Evolutionary conservation across 2,329 filamentous ascomycete species (phyloP).

Genomic region (Colletotrichum neosansevieriae): DNA sequence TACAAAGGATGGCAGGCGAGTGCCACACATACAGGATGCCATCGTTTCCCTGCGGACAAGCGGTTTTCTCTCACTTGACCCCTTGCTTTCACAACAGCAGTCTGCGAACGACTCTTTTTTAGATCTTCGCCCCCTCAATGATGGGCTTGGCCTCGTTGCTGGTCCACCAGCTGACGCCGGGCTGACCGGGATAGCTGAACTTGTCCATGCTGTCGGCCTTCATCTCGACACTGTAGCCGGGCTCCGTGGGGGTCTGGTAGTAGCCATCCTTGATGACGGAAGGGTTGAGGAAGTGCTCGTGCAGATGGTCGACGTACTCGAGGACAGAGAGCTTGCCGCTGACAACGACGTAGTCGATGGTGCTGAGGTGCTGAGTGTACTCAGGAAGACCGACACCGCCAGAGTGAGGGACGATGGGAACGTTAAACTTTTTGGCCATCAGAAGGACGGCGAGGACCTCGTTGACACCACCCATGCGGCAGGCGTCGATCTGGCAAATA

Average conservation of each 20-base stretch:
- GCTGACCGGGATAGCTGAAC: conserved; percentile 81
- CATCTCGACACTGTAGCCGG: conserved; percentile 96
- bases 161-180: conserved; percentile 88
- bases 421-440: conserved; percentile 81
- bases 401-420: conserved; percentile 90
- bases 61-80: conserved; percentile 33
- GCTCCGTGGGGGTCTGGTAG: conserved; percentile 85
- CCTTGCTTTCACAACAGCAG: conserved; percentile 9
- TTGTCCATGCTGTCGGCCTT: conserved; percentile 86
- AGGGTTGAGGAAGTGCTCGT: conserved; percentile 92
- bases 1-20: conserved; percentile 39
- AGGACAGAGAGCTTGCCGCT: conserved; percentile 84
- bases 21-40: conserved; percentile 46
- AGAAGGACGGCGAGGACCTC: conserved; percentile 92
- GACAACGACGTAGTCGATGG: conserved; percentile 92
- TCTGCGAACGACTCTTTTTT: conserved; percentile 29
- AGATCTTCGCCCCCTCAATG: conserved; percentile 72
- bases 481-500: conserved; percentile 91
- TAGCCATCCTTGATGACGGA: conserved; percentile 85
- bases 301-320: conserved; percentile 93
- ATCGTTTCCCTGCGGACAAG: conserved; percentile 50
- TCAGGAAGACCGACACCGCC: conserved; percentile 92
- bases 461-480: conserved; percentile 89
- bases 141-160: conserved; percentile 83
- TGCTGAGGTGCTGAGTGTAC: conserved; percentile 93